Conservation (phyloP, 345 rosid species). For the Pistacia vera region DNA sequence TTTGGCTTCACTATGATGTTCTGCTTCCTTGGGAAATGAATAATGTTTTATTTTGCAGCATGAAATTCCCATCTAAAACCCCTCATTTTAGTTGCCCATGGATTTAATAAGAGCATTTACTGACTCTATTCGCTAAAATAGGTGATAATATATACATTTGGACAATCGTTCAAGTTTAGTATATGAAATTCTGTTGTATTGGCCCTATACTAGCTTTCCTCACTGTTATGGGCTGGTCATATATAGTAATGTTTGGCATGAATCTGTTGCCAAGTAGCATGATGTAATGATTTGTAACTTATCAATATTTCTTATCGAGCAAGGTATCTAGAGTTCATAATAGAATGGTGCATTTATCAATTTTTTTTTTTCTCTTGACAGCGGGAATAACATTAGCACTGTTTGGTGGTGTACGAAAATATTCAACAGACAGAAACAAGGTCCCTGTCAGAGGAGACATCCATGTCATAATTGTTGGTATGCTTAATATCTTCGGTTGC, state of each 20-base stretch:
- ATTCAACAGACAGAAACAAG: slow-evolving; percentile 86
- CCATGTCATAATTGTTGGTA: slow-evolving; percentile 96
- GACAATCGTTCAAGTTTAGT: not conserved
- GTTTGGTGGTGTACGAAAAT: slow-evolving; percentile 96
- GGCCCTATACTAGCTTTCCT: not conserved
- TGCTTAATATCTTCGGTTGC: slow-evolving; percentile 24
- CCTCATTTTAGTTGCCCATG: not conserved
- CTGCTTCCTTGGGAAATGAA: slow-evolving; percentile 1
- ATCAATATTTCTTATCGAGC: not conserved
- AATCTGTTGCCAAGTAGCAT: slow-evolving; percentile 1
- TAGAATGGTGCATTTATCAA: slow-evolving; percentile 2
- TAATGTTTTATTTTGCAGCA: not conserved
- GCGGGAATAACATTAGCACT: slow-evolving; percentile 93
- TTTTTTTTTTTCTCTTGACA: slow-evolving; percentile 34
- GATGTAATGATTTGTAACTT: not conserved
- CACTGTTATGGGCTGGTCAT: not conserved
- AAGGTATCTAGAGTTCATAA: slow-evolving; percentile 1
- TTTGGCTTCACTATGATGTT: not conserved
- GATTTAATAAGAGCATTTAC: not conserved
- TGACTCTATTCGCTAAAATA: slow-evolving; percentile 1
- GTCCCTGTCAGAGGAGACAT: slow-evolving; percentile 99
- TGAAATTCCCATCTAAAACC: slow-evolving; percentile 3
- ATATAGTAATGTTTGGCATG: not conserved
- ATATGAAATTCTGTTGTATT: not conserved
- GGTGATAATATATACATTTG: not conserved